These are phyloP conservation scores for Crithidia expoeki DNA, from an alignment of 208 protist species.

Conservation along the genomic window DNA sequence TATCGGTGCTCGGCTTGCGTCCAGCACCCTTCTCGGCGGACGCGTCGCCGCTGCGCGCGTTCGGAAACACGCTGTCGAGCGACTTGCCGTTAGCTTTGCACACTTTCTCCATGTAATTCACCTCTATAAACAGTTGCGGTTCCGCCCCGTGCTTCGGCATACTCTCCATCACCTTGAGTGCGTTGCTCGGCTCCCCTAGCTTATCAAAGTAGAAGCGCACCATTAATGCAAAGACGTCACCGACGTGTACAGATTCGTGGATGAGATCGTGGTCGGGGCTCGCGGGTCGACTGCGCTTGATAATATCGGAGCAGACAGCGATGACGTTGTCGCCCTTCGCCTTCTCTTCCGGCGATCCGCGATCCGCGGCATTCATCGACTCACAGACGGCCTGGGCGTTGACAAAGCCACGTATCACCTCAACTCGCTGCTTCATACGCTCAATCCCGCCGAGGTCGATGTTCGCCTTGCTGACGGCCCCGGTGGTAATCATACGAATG, in stretches of 20 bases:
- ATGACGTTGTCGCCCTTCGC: slow-evolving; percentile 74
- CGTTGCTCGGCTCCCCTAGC: slow-evolving; percentile 74
- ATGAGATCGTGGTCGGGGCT: slow-evolving; percentile 70
- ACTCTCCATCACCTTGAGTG: slow-evolving; percentile 89
- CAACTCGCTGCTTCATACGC: slow-evolving; percentile 52
- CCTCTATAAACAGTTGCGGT: slow-evolving; percentile 90
- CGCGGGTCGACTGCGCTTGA: slow-evolving; percentile 79
- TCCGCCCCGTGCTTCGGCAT: slow-evolving; percentile 91
- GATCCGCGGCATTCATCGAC: slow-evolving; percentile 39
- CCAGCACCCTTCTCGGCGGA: slow-evolving; percentile 6
- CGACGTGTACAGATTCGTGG: slow-evolving; percentile 86
- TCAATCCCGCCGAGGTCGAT: slow-evolving; percentile 45
- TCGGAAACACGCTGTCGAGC: slow-evolving; percentile 51
- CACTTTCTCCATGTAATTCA: slow-evolving; percentile 84
- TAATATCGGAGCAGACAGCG: slow-evolving; percentile 84
- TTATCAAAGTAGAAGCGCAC: slow-evolving; percentile 93
- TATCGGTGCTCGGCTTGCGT: slow-evolving; percentile 22
- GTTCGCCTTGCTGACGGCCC: slow-evolving; percentile 30
- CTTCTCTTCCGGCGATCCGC: slow-evolving; percentile 46
- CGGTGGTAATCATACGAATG: slow-evolving; percentile 58
- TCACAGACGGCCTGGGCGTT: slow-evolving; percentile 63
- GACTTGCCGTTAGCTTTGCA: slow-evolving; percentile 81
- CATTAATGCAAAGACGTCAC: slow-evolving; percentile 96
- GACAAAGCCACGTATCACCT: slow-evolving; percentile 60
- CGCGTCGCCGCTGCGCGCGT: slow-evolving; percentile 15